Evolutionary conservation across 768 basidiomycete species (phyloP).

Genomic region (Trametes maxima): DNA sequence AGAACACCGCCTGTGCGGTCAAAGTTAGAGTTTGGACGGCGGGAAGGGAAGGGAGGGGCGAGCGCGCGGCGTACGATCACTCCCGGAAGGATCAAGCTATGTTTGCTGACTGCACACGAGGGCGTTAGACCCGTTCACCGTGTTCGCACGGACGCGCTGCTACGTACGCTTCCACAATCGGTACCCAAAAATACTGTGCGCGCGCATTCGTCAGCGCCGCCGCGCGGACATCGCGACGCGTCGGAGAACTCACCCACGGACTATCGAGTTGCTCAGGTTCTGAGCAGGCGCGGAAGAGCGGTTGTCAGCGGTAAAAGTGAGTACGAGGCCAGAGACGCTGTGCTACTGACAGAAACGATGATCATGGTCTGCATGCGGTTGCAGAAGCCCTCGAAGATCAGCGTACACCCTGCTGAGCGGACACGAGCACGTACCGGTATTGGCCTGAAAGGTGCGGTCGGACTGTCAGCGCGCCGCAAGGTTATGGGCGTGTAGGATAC

Average conservation of each 20-base stretch:
- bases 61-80: slow-evolving; percentile 15
- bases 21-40: background rate
- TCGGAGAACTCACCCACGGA: slow-evolving; percentile 18
- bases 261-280: slow-evolving; percentile 24
- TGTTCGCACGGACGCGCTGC: too few species aligned
- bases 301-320: background rate
- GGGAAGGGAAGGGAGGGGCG: background rate
- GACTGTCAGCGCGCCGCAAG: too few species aligned
- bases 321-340: too few species aligned
- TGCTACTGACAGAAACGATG: slow-evolving; percentile 16
- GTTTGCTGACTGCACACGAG: slow-evolving; percentile 5
- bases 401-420: background rate
- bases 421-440: background rate
- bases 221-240: background rate
- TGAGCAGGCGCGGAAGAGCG: background rate
- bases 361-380: slow-evolving; percentile 15
- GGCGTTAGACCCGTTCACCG: background rate
- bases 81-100: slow-evolving; percentile 5
- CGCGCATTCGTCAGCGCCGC: background rate
- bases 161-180: slow-evolving; percentile 20
- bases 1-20: background rate
- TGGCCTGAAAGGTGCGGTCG: too few species aligned
- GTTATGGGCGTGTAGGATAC: background rate
- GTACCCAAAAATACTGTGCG: slow-evolving; percentile 18
- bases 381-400: background rate